Base-by-base conservation (phyloP, 2,329 filamentous ascomycete species). In the Monilinia fructicola region DNA sequence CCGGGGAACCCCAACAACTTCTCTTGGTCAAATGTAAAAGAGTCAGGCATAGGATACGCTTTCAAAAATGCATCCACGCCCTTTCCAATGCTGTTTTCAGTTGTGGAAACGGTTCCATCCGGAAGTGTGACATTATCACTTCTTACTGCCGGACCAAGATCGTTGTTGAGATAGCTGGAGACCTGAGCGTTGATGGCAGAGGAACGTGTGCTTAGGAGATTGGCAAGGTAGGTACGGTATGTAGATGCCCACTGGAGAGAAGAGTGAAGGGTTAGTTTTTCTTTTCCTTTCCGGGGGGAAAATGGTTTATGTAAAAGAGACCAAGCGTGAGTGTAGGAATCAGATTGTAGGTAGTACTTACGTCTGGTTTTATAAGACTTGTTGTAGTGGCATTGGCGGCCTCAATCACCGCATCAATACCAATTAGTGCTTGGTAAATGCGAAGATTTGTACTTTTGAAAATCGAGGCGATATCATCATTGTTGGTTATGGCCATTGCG, bases 361-460 rank as follows among this genome's bases (percentile, higher is more conserved):
- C 42, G n/a, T 64, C 62, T 55, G 50, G 23, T 23, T 64, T 48
- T 2, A 48, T 58, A 14, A 44, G 10, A n/a, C 1, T 46, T 2
- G 11, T 5, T 5, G 40, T n/a, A 42, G 50, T 56, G 16, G 18
- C 18, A 14, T 46, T 46, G 18, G 21, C 11, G 11, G 35, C 35
- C 7, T 52, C 23, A 46, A 48, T 58, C 7, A 38, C 18, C 1
- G 62, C 62, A 23, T 64, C 62, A 18, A 64, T 46, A 55, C 18
- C 62, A 55, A 64, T 38, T 26, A 64, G 52, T 56, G 62, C 52
- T 23, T 54, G 38, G 9, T 64, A 56, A 14, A 64, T 48, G 4
- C 52, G 48, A n/a, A 44, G 28, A 44, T 58, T 54, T 55, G 62
- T 55, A 10, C 23, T 23, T 55, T 38, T 16, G 12, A 56, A 64